phyloP scores from a whole-genome alignment of 2,329 filamentous ascomycete genomes.

The Fusarium goolgardi region DNA sequence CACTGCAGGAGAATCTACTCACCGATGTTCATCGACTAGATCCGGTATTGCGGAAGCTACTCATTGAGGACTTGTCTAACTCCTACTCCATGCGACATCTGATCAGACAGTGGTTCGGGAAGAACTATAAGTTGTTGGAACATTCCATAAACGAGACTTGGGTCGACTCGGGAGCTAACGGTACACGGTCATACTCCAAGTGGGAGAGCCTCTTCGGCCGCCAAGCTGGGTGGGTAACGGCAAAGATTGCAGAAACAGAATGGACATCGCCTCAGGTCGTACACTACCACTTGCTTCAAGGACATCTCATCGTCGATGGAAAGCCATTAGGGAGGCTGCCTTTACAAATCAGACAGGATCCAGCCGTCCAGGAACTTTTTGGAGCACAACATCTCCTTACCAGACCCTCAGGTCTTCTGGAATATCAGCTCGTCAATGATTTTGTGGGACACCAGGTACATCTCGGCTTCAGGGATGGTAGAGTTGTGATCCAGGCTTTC shows the following conservation, averaged over 20 bases:
- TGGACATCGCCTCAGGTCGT: conserved; percentile 36
- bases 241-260: background rate
- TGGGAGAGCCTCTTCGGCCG: conserved; percentile 11
- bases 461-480: conserved; percentile 59
- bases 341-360: conserved; percentile 57
- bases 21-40: conserved; percentile 28
- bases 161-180: background rate
- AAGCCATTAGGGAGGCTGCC: conserved; percentile 61
- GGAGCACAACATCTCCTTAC: conserved; percentile 62
- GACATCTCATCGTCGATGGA: conserved; percentile 53
- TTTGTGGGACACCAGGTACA: conserved; percentile 57
- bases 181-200: background rate
- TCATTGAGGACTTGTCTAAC: conserved; percentile 39
- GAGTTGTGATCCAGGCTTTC: conserved; percentile 59
- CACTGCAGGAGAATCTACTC: conserved; percentile 46
- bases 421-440: conserved; percentile 54
- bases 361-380: conserved; percentile 63
- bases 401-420: conserved; percentile 66
- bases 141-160: conserved; percentile 36
- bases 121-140: conserved; percentile 45
- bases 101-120: conserved; percentile 10
- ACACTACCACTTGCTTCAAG: conserved; percentile 52
- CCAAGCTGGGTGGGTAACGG: conserved; percentile 16
- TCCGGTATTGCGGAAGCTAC: conserved; percentile 10
- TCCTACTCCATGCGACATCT: conserved; percentile 10